These are phyloP conservation scores for Phaeolepiota aurea DNA, from an alignment of 768 basidiomycete species.

Conservation along the genomic window DNA sequence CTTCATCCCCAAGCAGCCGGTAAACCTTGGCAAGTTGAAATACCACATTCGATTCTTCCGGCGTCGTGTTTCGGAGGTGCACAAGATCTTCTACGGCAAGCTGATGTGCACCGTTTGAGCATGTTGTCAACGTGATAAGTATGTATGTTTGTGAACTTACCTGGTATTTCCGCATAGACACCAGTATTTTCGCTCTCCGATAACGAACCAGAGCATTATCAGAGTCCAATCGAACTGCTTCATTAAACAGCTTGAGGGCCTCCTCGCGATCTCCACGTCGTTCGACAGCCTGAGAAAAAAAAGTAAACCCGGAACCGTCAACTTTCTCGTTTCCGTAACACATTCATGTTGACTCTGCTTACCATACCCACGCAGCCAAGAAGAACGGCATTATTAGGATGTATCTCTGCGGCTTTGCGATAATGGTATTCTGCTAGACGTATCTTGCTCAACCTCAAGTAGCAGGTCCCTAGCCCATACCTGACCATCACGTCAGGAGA, in stretches of 20 bases:
- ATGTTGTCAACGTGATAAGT: conserved; percentile 7
- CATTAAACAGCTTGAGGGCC: conserved; percentile 75
- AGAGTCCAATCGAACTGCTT: conserved; percentile 71
- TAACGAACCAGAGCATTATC: conserved; percentile 92
- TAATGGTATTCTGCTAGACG: conserved; percentile 96
- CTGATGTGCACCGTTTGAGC: conserved; percentile 29
- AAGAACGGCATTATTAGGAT: conserved; percentile 92
- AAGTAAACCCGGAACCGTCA: conserved; percentile 18
- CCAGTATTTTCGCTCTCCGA: conserved; percentile 86
- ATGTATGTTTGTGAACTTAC: conserved; percentile 37
- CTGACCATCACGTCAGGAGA: conserved; percentile 34
- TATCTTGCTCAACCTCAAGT: conserved; percentile 89
- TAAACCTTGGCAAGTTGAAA: conserved; percentile 95
- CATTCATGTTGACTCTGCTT: conserved; percentile 26
- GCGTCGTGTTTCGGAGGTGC: conserved; percentile 70
- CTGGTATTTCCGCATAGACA: conserved; percentile 74
- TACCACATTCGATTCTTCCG: conserved; percentile 94
- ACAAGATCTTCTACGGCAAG: conserved; percentile 77
- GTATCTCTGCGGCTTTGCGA: conserved; percentile 84
- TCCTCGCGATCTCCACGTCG: conserved; percentile 68
- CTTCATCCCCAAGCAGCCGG: conserved; percentile 68
- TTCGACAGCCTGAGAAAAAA: conserved; percentile 71
- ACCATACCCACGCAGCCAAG: conserved; percentile 96
- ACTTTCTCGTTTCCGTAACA: conserved; percentile 15
- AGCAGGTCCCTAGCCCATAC: conserved; percentile 98